phyloP scores from a whole-genome alignment of 768 basidiomycete genomes.

The Naematelia aurantialba region DNA sequence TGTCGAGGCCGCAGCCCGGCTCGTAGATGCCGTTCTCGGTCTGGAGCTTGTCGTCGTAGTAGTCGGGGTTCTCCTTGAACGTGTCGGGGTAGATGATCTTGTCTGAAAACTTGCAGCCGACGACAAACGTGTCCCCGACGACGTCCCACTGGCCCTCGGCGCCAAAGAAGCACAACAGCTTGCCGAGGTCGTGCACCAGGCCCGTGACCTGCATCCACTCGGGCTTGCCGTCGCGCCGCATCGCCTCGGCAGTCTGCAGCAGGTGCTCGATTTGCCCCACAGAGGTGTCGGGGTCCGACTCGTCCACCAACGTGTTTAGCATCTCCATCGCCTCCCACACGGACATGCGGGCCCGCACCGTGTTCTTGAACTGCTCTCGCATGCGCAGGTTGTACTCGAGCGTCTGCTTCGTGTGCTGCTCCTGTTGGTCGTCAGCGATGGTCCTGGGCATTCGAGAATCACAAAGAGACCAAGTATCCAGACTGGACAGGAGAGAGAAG shows the following conservation, averaged over 20 bases:
- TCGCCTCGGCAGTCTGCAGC: slow-evolving; percentile 58
- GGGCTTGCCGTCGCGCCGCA: slow-evolving; percentile 50
- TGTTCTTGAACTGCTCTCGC: slow-evolving; percentile 70
- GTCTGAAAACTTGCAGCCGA: slow-evolving; percentile 81
- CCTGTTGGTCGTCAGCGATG: no score
- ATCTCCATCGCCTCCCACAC: slow-evolving; percentile 53
- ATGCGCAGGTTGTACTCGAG: slow-evolving; percentile 73
- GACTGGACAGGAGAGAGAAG: no score
- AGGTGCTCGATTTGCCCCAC: slow-evolving; percentile 80
- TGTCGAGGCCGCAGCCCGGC: slow-evolving; percentile 46
- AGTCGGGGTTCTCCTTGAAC: slow-evolving; percentile 49
- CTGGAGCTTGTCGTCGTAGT: slow-evolving; percentile 36
- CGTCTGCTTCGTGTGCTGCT: slow-evolving; percentile 65
- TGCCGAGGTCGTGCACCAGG: slow-evolving; percentile 83
- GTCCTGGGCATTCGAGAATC: no score
- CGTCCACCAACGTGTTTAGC: slow-evolving; percentile 77
- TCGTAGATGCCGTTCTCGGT: slow-evolving; percentile 48
- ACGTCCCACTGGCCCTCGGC: slow-evolving; percentile 84
- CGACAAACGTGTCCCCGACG: slow-evolving; percentile 78
- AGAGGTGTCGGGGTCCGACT: slow-evolving; percentile 71
- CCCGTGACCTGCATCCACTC: slow-evolving; percentile 63
- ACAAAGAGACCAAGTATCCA: no score
- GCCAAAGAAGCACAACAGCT: slow-evolving; percentile 70
- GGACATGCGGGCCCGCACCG: slow-evolving; percentile 66
- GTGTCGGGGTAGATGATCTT: slow-evolving; percentile 49